Evolutionary conservation across 2,329 filamentous ascomycete species (phyloP).

Genomic region (Xylariomycetidae sp.): DNA sequence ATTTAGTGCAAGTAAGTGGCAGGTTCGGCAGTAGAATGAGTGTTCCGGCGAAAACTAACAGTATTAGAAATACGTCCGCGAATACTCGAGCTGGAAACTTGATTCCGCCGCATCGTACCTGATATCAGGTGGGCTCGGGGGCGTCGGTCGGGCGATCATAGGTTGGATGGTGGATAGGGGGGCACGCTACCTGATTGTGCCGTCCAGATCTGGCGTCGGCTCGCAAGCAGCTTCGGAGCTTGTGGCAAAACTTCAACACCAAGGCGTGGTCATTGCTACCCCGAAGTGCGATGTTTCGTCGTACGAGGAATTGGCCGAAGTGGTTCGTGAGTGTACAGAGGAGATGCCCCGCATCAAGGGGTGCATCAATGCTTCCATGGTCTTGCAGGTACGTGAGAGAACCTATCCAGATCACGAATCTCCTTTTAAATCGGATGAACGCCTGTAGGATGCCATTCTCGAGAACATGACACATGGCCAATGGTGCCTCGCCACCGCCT

Average conservation of each 20-base stretch:
- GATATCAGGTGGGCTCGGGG: conserved; percentile 23
- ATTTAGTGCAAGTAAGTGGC: no score
- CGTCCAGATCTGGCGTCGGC: conserved; percentile 17
- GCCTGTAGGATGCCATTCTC: conserved; percentile 22
- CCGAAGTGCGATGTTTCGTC: conserved; percentile 18
- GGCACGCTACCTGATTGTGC: conserved; percentile 18
- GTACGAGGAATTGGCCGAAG: conserved; percentile 3
- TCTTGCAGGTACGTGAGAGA: no score
- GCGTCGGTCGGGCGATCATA: conserved; percentile 21
- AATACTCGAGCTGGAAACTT: conserved; percentile 17
- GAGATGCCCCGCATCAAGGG: conserved; percentile 29
- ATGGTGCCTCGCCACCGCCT: conserved; percentile 18
- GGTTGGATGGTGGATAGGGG: conserved; percentile 20
- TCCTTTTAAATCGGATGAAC: no score
- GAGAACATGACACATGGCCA: conserved; percentile 21
- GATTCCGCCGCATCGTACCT: conserved; percentile 22
- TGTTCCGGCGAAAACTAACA: no score
- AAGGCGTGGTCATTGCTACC: conserved; percentile 11
- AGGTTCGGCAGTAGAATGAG: no score
- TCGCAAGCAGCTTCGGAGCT: conserved; percentile 10
- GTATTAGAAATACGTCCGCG: conserved; percentile 16
- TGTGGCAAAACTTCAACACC: conserved; percentile 10
- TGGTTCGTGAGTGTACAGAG: conserved; percentile 10
- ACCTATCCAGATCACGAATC: no score
- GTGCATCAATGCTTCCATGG: conserved; percentile 38